These are phyloP conservation scores for Hyaloscypha finlandica DNA, from an alignment of 495 filamentous ascomycete genomes.

Conservation along the genomic window DNA sequence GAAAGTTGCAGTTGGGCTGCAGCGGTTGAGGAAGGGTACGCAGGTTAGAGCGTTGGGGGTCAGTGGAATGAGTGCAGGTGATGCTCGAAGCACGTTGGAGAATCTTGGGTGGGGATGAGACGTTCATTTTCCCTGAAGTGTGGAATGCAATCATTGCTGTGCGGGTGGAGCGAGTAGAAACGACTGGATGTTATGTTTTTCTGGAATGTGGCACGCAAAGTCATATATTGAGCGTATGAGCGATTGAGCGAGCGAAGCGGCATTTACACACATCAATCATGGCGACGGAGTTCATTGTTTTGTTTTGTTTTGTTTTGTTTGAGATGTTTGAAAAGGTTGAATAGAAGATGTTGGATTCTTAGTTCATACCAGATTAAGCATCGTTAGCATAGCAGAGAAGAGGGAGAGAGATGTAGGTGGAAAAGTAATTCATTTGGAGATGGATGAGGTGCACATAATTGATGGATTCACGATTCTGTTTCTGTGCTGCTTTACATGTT, in stretches of 20 bases:
- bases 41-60: constrained; percentile 70
- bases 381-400: neutral
- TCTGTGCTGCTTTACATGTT: neutral
- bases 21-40: constrained; percentile 69
- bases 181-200: constrained; percentile 9
- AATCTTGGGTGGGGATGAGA: constrained; percentile 59
- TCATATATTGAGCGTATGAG: constrained; percentile 4
- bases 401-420: neutral
- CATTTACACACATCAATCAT: constrained; percentile 32
- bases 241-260: constrained; percentile 19
- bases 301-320: constrained; percentile 3
- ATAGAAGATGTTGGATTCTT: constrained; percentile 3
- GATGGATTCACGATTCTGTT: neutral
- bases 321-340: neutral
- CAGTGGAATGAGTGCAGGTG: constrained; percentile 56
- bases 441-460: neutral
- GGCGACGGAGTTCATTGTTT: constrained; percentile 32
- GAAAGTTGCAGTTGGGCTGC: constrained; percentile 86
- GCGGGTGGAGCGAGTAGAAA: neutral
- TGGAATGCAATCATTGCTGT: neutral
- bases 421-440: neutral
- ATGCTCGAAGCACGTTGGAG: constrained; percentile 61
- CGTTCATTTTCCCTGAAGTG: constrained; percentile 26
- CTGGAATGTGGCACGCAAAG: constrained; percentile 20
- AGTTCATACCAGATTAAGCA: constrained; percentile 11